Evolutionary conservation across 768 basidiomycete genomes (phyloP), one percentile per base, ranked within the genome.

Genomic region (Tubosaeta brunneosetosa): DNA sequence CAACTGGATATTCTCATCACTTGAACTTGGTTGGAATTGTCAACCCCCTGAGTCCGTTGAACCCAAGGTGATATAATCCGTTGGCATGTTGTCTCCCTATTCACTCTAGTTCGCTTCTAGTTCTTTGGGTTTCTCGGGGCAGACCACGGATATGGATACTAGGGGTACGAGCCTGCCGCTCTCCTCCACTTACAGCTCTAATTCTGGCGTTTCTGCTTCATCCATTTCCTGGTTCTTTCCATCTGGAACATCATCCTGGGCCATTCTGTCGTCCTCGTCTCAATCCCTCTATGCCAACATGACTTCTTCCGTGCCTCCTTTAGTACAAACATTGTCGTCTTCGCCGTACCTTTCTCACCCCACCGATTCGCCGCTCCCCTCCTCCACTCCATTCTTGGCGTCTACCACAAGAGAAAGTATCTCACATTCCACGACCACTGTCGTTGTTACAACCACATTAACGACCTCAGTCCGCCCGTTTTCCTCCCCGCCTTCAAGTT

Each of bases 101-200:
- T 64, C 19, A 66, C 33, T 17, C 26, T n/a, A 4, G 7, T 22
- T 47, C 17, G 16, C 17, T 47, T 44, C 22, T 29, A 59, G 59
- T 2, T 19, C 33, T 47, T 33, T 49, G 17, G 45, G 38, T 16
- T 43, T 32, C 5, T 38, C 44, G 6, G 27, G 34, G n/a, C 19
- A n/a, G 8, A 49, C 47, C 19, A 58, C 52, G 25, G 34, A 49
- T 33, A 46, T 55, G 27, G 32, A 29, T 34, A 33, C 57, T 22
- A 65, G 47, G 57, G 57, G 64, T 66, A 59, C 46, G 64, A 52
- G 53, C 59, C 31, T 47, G 37, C 49, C 47, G 26, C 41, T 43
- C 14, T 58, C 50, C 31, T 49, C 44, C 22, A 1, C 41, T 51
- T 49, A 46, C 40, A 44, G 50, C 53, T 56, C 64, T 58, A 47